Percentiles rank a stretch among this genome's conserved stretches.
These are phyloP conservation scores for Pyrenula aspistea DNA, from an alignment of 495 filamentous ascomycete species.

Conservation along the genomic window DNA sequence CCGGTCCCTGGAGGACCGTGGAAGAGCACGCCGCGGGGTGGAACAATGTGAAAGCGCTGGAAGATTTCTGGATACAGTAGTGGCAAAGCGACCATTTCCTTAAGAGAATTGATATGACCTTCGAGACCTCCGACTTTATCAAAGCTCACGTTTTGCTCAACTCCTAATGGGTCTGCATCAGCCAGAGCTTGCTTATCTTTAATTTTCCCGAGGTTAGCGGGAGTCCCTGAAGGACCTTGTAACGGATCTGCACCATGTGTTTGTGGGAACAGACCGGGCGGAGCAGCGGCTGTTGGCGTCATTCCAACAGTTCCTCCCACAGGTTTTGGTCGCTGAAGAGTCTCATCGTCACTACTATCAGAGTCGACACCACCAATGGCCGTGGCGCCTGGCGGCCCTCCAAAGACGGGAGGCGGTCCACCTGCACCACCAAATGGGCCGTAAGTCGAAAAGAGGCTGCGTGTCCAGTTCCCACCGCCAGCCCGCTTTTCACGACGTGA, in stretches of 20 bases:
- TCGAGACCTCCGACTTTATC: constrained; percentile 83
- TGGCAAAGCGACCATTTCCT: constrained; percentile 94
- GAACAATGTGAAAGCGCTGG: constrained; percentile 76
- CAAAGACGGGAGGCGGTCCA: constrained; percentile 59
- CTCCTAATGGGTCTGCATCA: constrained; percentile 87
- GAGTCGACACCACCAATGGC: constrained; percentile 75
- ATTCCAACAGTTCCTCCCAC: constrained; percentile 55
- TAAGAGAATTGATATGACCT: constrained; percentile 86
- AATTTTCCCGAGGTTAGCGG: constrained; percentile 78
- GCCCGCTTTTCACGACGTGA: constrained; percentile 49
- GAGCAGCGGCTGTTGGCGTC: constrained; percentile 58
- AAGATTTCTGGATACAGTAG: constrained; percentile 95
- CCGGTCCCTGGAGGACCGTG: constrained; percentile 95
- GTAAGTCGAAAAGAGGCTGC: constrained; percentile 69
- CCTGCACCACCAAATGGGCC: constrained; percentile 85
- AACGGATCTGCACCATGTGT: constrained; percentile 52
- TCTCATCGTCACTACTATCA: constrained; percentile 93
- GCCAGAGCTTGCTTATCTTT: constrained; percentile 73
- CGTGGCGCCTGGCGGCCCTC: constrained; percentile 55
- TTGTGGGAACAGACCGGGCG: constrained; percentile 45
- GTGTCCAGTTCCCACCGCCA: constrained; percentile 46
- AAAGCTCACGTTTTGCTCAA: constrained; percentile 84
- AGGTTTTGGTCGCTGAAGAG: constrained; percentile 36
- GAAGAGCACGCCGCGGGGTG: constrained; percentile 88
- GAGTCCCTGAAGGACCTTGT: constrained; percentile 50